Percentiles rank a stretch among this genome's conserved stretches.
phyloP scores from a whole-genome alignment of 2,329 filamentous ascomycete species.

The Macrophomina tecta region DNA sequence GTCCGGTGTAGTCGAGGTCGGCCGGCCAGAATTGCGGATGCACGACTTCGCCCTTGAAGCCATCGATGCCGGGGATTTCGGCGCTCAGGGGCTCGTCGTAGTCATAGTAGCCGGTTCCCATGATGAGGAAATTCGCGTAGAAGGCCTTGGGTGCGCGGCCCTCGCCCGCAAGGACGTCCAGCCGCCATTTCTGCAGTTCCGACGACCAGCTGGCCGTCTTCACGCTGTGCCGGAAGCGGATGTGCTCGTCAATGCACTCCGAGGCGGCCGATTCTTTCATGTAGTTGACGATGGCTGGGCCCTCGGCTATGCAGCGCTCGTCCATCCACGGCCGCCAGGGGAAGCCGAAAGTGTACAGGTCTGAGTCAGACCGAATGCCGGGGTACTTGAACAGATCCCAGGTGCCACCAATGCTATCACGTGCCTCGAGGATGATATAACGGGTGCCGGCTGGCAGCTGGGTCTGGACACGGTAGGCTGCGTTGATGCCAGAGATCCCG shows the following conservation, averaged over 20 bases:
- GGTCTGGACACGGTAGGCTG: conserved; percentile 70
- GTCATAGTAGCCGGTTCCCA: conserved; percentile 74
- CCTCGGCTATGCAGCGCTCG: conserved; percentile 52
- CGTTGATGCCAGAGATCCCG: conserved; percentile 77
- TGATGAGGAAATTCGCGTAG: conserved; percentile 59
- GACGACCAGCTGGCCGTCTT: conserved; percentile 37
- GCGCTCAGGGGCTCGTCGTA: conserved; percentile 66
- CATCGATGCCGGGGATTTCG: conserved; percentile 68
- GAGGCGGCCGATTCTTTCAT: conserved; percentile 50
- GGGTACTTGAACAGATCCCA: conserved; percentile 82
- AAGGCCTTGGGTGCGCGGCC: conserved; percentile 34
- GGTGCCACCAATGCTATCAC: conserved; percentile 72
- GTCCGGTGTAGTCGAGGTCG: conserved; percentile 67
- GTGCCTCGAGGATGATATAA: conserved; percentile 74
- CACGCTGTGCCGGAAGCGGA: conserved; percentile 53
- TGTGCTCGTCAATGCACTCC: conserved; percentile 54
- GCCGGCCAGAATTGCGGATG: conserved; percentile 81
- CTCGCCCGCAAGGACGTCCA: conserved; percentile 48
- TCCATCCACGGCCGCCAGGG: conserved; percentile 72
- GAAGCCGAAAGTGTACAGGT: conserved; percentile 63
- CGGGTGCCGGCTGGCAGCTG: conserved; percentile 57
- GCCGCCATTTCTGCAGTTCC: conserved; percentile 54
- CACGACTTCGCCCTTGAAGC: conserved; percentile 68
- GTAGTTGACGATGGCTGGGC: conserved; percentile 52
- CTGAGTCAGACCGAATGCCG: conserved; percentile 63